Evolutionary conservation across 73 alveolate genomes (phyloP).

Genomic region (Paramecium sexaurelia): DNA sequence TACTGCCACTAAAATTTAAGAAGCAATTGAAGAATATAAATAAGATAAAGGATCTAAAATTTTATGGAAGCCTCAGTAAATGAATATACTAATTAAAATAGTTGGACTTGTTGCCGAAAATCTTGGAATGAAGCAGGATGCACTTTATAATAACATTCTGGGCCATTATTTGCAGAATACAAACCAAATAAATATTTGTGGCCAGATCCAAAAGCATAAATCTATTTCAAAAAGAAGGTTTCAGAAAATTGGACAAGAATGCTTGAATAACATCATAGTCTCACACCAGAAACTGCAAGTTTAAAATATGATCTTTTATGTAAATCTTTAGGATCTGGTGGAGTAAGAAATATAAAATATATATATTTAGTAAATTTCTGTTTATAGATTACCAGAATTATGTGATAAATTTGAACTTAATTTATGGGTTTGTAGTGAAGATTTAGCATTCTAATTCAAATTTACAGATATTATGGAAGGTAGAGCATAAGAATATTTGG

Average conservation of each 20-base stretch:
- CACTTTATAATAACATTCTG: conserved; percentile 86
- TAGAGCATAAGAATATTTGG: conserved; percentile 78
- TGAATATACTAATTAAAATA: conserved; percentile 85
- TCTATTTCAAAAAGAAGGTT: conserved; percentile 83
- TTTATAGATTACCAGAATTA: conserved; percentile 72
- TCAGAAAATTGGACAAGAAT: conserved; percentile 85
- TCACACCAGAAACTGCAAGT: conserved; percentile 60
- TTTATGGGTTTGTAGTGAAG: conserved; percentile 89
- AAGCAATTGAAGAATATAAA: conserved; percentile 76
- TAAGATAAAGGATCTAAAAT: conserved; percentile 75
- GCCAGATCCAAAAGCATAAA: conserved; percentile 95
- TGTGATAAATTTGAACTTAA: conserved; percentile 91
- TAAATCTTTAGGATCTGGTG: conserved; percentile 50
- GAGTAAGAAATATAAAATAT: neutral
- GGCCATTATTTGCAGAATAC: conserved; percentile 82
- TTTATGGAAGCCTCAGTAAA: conserved; percentile 92
- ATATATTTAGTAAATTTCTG: conserved; percentile 9
- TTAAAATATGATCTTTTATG: conserved; percentile 34
- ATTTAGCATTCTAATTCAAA: conserved; percentile 90
- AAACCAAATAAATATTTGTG: conserved; percentile 82
- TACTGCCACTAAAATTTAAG: conserved; percentile 83
- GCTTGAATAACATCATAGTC: neutral
- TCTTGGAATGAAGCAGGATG: conserved; percentile 96
- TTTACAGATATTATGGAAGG: conserved; percentile 89
- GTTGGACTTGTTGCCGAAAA: conserved; percentile 98